Conservation (phyloP, 208 protist genomes). For the Tritrichomonas foetus region DNA sequence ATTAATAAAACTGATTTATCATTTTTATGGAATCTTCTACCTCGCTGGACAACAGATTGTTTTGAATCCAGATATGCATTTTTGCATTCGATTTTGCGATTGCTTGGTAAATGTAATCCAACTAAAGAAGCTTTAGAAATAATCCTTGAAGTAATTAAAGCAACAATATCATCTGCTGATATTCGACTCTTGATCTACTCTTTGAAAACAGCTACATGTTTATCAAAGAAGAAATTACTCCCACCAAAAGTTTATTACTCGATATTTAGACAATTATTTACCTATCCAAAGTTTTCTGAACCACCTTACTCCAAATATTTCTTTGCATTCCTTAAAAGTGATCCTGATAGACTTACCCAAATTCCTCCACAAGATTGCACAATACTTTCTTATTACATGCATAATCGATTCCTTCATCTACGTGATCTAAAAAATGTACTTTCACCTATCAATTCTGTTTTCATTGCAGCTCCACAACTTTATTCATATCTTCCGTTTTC, state of each 20-base stretch:
- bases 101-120: not conserved
- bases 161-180: not conserved
- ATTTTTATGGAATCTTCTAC: too few relatives aligned
- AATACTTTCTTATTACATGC: too few relatives aligned
- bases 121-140: not conserved
- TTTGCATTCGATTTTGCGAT: not conserved
- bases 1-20: too few relatives aligned
- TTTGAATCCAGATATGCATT: too few relatives aligned
- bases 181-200: not conserved
- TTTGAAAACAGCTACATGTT: not conserved
- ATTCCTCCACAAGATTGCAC: too few relatives aligned
- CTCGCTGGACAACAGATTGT: too few relatives aligned
- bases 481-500: too few relatives aligned
- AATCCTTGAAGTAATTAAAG: not conserved
- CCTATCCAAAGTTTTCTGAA: not conserved
- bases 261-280: not conserved
- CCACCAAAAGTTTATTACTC: not conserved
- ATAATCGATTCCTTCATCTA: too few relatives aligned
- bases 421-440: too few relatives aligned
- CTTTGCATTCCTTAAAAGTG: not conserved
- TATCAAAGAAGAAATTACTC: not conserved
- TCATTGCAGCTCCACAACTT: too few relatives aligned
- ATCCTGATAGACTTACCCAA: too few relatives aligned
- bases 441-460: too few relatives aligned
- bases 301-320: slow-evolving; percentile 2